These are phyloP conservation scores for Acanthamoeba royreba DNA, from an alignment of 208 protist species.

Conservation along the genomic window DNA sequence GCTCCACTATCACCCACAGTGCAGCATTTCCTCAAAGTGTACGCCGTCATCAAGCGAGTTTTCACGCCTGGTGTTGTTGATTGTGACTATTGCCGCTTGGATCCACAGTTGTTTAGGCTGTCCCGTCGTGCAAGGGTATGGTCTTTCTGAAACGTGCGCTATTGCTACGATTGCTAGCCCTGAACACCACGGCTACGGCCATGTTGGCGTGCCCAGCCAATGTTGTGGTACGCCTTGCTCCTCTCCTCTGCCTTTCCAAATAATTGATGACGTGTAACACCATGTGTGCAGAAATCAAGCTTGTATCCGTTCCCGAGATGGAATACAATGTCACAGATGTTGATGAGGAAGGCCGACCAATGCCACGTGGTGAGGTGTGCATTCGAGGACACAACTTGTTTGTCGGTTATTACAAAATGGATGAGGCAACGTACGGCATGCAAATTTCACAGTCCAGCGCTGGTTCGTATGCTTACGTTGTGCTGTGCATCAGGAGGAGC, in stretches of 20 bases:
- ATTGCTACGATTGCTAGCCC: background rate
- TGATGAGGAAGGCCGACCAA: background rate
- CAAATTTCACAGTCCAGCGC: too few species aligned
- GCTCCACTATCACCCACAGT: constrained; percentile 80
- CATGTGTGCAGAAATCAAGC: constrained; percentile 81
- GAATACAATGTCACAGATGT: background rate
- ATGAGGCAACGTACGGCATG: constrained; percentile 72
- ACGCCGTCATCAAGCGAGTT: too few species aligned
- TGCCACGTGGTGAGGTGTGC: constrained; percentile 72
- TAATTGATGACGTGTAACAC: too few species aligned
- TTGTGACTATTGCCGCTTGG: too few species aligned
- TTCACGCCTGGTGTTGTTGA: constrained; percentile 77
- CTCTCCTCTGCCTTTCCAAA: too few species aligned
- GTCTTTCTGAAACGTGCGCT: background rate
- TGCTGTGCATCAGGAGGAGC: background rate
- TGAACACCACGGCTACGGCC: constrained; percentile 83
- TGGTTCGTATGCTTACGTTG: background rate
- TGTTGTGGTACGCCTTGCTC: background rate
- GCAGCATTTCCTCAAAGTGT: constrained; percentile 75
- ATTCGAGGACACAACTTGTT: constrained; percentile 78
- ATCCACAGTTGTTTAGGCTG: constrained; percentile 61
- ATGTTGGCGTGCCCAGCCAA: constrained; percentile 79
- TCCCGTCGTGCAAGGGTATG: constrained; percentile 56
- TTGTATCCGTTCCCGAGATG: constrained; percentile 85
- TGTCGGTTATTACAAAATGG: constrained; percentile 80